A percentile compares a stretch with the other conserved stretches of the same genome.
Conservation (phyloP, 2,329 filamentous ascomycete species). For the Iodosphaeria phyllophila region DNA sequence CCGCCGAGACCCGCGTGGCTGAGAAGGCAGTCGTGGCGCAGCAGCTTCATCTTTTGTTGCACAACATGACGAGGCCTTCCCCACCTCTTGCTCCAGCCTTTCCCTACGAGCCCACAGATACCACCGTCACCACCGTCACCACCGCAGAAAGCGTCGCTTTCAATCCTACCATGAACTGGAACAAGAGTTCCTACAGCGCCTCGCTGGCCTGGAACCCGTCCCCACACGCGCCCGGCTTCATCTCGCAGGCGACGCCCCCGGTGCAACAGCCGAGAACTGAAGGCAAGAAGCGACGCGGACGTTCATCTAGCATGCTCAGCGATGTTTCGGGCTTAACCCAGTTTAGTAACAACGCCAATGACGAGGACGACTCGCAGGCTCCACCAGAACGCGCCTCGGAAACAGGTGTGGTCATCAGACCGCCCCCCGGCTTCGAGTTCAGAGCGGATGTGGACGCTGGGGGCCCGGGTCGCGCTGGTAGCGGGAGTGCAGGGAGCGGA, state of each 20-base stretch:
- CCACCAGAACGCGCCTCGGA: slow-evolving; percentile 5
- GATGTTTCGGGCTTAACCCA: slow-evolving; percentile 49
- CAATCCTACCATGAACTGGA: slow-evolving; percentile 13
- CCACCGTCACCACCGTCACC: no score
- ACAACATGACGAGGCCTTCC: no score
- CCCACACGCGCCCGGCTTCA: slow-evolving; percentile 19
- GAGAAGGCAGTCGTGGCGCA: slow-evolving; percentile 21
- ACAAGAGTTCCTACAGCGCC: slow-evolving; percentile 13
- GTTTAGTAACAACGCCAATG: slow-evolving; percentile 33
- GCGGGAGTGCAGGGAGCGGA: slow-evolving; percentile 18
- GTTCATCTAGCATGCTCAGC: slow-evolving; percentile 49
- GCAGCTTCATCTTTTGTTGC: slow-evolving; percentile 18
- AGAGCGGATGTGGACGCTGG: slow-evolving; percentile 9
- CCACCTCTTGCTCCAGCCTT: slow-evolving; percentile 14
- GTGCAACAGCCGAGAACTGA: slow-evolving; percentile 12
- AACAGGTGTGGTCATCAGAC: slow-evolving; percentile 9
- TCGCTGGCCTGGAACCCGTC: slow-evolving; percentile 15
- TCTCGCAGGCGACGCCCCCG: slow-evolving; percentile 13
- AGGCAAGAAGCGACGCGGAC: slow-evolving; percentile 23
- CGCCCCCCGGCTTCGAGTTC: slow-evolving; percentile 10
- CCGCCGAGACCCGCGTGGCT: slow-evolving; percentile 15
- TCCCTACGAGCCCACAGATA: no score
- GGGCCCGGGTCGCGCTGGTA: slow-evolving; percentile 20
- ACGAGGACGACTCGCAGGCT: slow-evolving; percentile 8
- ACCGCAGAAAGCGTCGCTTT: slow-evolving; percentile 10